Conservation (phyloP, 1,284 basidiomycete species). For the Cyathus pygmaeus region DNA sequence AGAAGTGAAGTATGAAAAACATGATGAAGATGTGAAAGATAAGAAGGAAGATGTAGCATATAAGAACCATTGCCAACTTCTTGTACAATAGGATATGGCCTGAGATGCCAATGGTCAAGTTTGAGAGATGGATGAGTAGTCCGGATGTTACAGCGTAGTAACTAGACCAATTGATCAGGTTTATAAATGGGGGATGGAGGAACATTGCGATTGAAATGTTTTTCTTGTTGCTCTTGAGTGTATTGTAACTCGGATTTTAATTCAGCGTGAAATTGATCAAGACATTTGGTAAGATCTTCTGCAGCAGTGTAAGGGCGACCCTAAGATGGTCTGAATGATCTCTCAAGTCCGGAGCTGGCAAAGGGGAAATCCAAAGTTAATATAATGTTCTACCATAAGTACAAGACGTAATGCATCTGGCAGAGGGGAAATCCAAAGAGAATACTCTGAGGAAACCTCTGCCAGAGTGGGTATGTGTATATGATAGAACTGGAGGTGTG, state of each 20-base stretch:
- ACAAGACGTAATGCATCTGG: too few relatives aligned
- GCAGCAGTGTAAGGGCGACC: too few relatives aligned
- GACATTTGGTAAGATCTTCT: slow-evolving; percentile 12
- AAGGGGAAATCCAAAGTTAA: too few relatives aligned
- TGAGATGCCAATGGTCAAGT: slow-evolving; percentile 44
- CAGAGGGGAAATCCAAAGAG: too few relatives aligned
- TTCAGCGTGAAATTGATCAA: slow-evolving; percentile 20
- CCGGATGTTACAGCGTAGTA: slow-evolving; percentile 44
- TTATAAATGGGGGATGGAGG: slow-evolving; percentile 31
- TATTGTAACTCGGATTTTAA: slow-evolving; percentile 32
- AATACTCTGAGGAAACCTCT: too few relatives aligned
- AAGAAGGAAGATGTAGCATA: slow-evolving; percentile 33
- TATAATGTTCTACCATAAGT: too few relatives aligned
- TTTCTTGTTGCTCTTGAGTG: slow-evolving; percentile 31
- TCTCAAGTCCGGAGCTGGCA: too few relatives aligned
- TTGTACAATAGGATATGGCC: slow-evolving; percentile 45
- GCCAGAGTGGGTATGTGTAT: too few relatives aligned
- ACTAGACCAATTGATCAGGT: slow-evolving; percentile 48
- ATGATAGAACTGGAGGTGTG: too few relatives aligned
- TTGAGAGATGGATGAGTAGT: slow-evolving; percentile 50
- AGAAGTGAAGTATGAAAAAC: slow-evolving; percentile 52
- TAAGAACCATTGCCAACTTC: slow-evolving; percentile 21
- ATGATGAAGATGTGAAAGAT: slow-evolving; percentile 34
- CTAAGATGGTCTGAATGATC: too few relatives aligned
- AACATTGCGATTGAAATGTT: slow-evolving; percentile 26